Conservation (phyloP, 73 alveolate species). For the Stentor roeselii region DNA sequence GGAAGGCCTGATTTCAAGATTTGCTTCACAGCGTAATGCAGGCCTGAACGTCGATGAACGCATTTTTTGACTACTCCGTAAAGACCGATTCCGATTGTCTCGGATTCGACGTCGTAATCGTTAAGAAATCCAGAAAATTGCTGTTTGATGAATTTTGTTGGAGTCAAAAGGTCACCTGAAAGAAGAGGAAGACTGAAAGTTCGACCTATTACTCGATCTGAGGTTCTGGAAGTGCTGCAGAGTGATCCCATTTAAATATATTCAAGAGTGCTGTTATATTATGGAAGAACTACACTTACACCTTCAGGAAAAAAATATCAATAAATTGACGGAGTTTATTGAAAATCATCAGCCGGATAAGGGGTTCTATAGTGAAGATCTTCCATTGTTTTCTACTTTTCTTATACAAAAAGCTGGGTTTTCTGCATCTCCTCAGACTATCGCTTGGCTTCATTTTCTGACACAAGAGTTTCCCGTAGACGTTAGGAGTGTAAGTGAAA, state of each 20-base stretch:
- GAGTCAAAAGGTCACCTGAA: neutral
- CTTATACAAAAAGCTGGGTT: neutral
- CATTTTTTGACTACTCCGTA: slow-evolving; percentile 10
- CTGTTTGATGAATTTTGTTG: neutral
- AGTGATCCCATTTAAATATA: neutral
- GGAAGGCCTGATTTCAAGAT: neutral
- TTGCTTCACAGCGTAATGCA: neutral
- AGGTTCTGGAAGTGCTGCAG: neutral
- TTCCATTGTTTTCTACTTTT: neutral
- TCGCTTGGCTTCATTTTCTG: neutral
- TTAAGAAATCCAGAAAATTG: neutral
- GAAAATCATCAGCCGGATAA: neutral
- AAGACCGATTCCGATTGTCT: neutral
- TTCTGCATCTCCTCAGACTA: neutral
- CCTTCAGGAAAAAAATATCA: neutral
- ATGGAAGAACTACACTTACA: neutral
- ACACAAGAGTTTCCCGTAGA: neutral
- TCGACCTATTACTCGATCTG: neutral
- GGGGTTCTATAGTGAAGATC: neutral
- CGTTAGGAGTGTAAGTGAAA: neutral
- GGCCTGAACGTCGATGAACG: neutral
- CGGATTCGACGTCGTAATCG: neutral
- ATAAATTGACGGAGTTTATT: neutral
- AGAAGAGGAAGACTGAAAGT: neutral
- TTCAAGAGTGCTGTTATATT: neutral